Base-by-base conservation (phyloP, 331 rosid species). In the Quercus phellos region DNA sequence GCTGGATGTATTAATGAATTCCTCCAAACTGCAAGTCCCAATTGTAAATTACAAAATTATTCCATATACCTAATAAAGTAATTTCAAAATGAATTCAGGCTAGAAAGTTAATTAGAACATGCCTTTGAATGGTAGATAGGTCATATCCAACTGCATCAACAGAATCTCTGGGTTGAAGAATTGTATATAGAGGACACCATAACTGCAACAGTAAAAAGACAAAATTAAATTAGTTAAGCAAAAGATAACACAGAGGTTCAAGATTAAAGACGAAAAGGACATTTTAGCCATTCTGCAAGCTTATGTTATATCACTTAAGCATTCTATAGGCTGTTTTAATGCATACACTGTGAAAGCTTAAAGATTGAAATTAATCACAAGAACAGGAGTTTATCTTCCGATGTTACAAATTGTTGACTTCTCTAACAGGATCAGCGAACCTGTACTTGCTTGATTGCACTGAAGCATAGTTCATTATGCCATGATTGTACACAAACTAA, bases 111-210 rank as follows among this genome's bases (percentile, higher is more conserved):
- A 73, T 14, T 54, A 8, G 29, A 55, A 81, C 88, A 56, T 88
- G 85, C 98, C 98, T 89, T 74, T 78, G 83, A 72, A 88, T 80
- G 21, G 83, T 80, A 70, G 88, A 79, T 73, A 81, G 78, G 64
- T 72, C 34, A 21, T 71, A 66, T 32, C 46, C 84, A 71, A 24
- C 51, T 55, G 53, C 30, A 63, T 74, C 88, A 35, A 82, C 80
- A 76, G 81, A 84, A 50, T 76, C 35, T 72, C 72, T 9, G 59
- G 78, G 51, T 24, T 55, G 87, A 58, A 92, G 87, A 85, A 94
- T 82, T 38, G 97, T 82, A 81, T 88, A 88, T 58, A 94, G 90
- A 51, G 99, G 95, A 87, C 91, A 90, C 99, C 97, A 92, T 73
- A 94, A 82, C 99, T 94, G 89, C 90, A 89, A 76, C 70, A 85